Evolutionary conservation across 2,329 filamentous ascomycete genomes (phyloP).

Genomic region (Penicillium sp.): DNA sequence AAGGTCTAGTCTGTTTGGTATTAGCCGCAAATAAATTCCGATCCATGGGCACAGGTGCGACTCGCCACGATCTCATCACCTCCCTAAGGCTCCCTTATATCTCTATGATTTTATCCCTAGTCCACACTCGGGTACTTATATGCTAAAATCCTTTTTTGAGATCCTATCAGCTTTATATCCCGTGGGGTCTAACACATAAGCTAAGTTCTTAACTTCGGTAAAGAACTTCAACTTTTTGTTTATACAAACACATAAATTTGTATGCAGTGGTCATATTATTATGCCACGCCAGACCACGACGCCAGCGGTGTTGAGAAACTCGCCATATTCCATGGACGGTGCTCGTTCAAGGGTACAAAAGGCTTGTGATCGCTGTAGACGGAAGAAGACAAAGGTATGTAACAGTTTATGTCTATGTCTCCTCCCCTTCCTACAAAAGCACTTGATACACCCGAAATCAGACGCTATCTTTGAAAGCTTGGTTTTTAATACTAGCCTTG

Average conservation of each 20-base stretch:
- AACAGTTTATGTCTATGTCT: not conserved
- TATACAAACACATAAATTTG: not conserved
- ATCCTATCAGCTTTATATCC: not conserved
- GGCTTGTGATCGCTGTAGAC: not conserved
- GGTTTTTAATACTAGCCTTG: too few relatives aligned
- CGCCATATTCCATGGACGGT: not conserved
- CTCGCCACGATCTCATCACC: not conserved
- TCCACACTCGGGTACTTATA: not conserved
- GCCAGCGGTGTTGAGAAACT: not conserved
- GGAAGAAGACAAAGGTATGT: not conserved
- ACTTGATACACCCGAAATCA: too few relatives aligned
- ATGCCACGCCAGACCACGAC: not conserved
- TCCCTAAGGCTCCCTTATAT: not conserved
- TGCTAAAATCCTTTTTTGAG: not conserved
- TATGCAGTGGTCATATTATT: not conserved
- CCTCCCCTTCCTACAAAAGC: not conserved
- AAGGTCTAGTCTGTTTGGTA: not conserved
- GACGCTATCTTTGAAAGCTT: too few relatives aligned
- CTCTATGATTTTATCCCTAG: not conserved
- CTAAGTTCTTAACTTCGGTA: not conserved
- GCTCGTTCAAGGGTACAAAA: not conserved
- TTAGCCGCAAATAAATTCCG: not conserved
- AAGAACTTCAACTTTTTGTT: not conserved
- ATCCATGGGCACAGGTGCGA: not conserved
- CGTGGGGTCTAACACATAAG: not conserved